These are phyloP conservation scores for Chlorociboria aeruginascens DNA, from an alignment of 495 filamentous ascomycete genomes.

Conservation along the genomic window DNA sequence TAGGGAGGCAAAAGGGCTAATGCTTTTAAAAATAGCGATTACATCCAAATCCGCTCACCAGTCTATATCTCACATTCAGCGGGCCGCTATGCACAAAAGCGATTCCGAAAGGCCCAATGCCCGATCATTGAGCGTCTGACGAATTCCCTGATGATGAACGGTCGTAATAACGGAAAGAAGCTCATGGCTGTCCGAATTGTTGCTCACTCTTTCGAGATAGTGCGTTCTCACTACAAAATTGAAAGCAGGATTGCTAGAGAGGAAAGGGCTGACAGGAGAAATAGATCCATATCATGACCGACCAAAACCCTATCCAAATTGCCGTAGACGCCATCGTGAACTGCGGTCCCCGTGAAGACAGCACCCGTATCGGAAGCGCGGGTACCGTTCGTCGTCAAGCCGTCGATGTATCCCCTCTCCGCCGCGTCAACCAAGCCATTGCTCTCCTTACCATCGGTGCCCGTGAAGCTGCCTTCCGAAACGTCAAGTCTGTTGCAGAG, in stretches of 20 bases:
- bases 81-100: slow-evolving; percentile 96
- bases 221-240: slow-evolving; percentile 37
- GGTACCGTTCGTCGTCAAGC: slow-evolving; percentile 99
- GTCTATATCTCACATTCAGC: slow-evolving; percentile 99
- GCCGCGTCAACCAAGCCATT: slow-evolving; percentile 99
- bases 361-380: slow-evolving; percentile 96
- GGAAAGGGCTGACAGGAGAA: not conserved
- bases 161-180: slow-evolving; percentile 99
- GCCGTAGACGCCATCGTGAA: slow-evolving; percentile 99
- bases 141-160: slow-evolving; percentile 99
- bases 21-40: slow-evolving; percentile 58
- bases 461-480: slow-evolving; percentile 93
- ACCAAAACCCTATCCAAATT: slow-evolving; percentile 99
- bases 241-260: not conserved
- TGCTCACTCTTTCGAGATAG: slow-evolving; percentile 97
- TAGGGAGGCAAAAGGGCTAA: not conserved
- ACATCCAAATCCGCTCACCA: slow-evolving; percentile 97
- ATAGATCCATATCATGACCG: slow-evolving; percentile 99
- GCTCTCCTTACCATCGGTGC: slow-evolving; percentile 95
- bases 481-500: slow-evolving; percentile 97
- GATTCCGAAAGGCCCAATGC: slow-evolving; percentile 99
- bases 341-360: slow-evolving; percentile 99
- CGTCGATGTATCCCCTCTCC: slow-evolving; percentile 98
- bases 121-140: slow-evolving; percentile 99
- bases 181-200: slow-evolving; percentile 99